phyloP scores from a whole-genome alignment of 352 stramenopile genomes.

The Phytophthora pistaciae region DNA sequence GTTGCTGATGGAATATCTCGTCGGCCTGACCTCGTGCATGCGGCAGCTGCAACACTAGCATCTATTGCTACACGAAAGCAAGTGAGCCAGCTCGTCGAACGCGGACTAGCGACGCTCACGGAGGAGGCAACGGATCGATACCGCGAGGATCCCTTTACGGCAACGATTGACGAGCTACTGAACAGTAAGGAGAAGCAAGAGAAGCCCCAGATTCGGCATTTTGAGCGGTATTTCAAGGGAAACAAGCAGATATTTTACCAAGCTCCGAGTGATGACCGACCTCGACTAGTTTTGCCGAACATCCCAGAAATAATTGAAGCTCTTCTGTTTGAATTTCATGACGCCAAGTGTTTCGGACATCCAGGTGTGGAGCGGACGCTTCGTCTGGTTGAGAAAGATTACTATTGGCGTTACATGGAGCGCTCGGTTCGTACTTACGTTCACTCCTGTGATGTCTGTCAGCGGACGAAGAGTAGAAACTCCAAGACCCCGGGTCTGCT shows the following conservation, averaged over 20 bases:
- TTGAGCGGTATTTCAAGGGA: slow-evolving; percentile 9
- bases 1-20: slow-evolving; percentile 23
- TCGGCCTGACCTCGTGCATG: slow-evolving; percentile 10
- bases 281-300: slow-evolving; percentile 19
- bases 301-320: no score
- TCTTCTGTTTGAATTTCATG: slow-evolving; percentile 22
- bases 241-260: slow-evolving; percentile 8
- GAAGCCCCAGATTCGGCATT: background rate
- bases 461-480: slow-evolving; percentile 1
- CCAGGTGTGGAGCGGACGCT: slow-evolving; percentile 18
- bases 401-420: slow-evolving; percentile 15
- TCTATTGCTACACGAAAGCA: slow-evolving; percentile 2
- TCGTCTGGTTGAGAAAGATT: slow-evolving; percentile 6
- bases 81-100: background rate
- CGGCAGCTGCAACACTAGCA: background rate
- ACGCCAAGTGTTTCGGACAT: slow-evolving; percentile 17
- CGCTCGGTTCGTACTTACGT: slow-evolving; percentile 8
- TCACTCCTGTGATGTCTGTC: slow-evolving; percentile 17
- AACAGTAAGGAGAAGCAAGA: no score
- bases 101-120: background rate
- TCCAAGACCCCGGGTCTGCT: no score
- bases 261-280: slow-evolving; percentile 2
- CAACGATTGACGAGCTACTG: no score
- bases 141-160: background rate
- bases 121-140: slow-evolving; percentile 1